These are phyloP conservation scores for Macrophomina tecta DNA, from an alignment of 2,329 filamentous ascomycete species.

Conservation along the genomic window DNA sequence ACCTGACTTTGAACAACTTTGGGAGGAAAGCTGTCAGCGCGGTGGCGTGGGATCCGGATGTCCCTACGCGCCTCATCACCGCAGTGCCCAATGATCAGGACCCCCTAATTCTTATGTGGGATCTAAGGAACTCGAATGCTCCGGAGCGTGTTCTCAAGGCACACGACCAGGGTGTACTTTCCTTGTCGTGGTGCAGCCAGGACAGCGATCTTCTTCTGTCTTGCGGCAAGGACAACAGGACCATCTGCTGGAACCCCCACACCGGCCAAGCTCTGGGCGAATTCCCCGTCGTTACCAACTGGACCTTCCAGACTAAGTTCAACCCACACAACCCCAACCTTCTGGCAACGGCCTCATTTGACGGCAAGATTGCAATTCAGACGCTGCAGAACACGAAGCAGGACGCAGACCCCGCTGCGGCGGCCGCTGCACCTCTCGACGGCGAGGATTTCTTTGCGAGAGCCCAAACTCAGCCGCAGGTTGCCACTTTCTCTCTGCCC, in stretches of 20 bases:
- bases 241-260: constrained; percentile 94
- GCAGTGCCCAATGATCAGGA: constrained; percentile 88
- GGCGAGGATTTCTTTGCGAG: constrained; percentile 97
- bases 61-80: constrained; percentile 89
- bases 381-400: constrained; percentile 93
- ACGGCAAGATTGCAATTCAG: constrained; percentile 93
- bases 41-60: constrained; percentile 96
- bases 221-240: constrained; percentile 95
- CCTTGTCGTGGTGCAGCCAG: constrained; percentile 92
- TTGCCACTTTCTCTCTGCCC: constrained; percentile 82
- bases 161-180: constrained; percentile 94
- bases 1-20: constrained; percentile 85
- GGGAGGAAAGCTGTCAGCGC: constrained; percentile 93
- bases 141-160: constrained; percentile 86
- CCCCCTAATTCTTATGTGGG: constrained; percentile 90
- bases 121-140: constrained; percentile 92
- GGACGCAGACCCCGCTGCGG: constrained; percentile 65
- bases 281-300: constrained; percentile 97
- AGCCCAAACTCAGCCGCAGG: constrained; percentile 89
- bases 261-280: constrained; percentile 88
- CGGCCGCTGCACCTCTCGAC: constrained; percentile 71
- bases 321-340: constrained; percentile 91
- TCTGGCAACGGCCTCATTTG: constrained; percentile 93
- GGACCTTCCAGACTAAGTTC: constrained; percentile 96
- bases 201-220: constrained; percentile 89